Evolutionary conservation across 2,329 filamentous ascomycete genomes (phyloP).

Genomic region (Chaetomiaceae sp.): DNA sequence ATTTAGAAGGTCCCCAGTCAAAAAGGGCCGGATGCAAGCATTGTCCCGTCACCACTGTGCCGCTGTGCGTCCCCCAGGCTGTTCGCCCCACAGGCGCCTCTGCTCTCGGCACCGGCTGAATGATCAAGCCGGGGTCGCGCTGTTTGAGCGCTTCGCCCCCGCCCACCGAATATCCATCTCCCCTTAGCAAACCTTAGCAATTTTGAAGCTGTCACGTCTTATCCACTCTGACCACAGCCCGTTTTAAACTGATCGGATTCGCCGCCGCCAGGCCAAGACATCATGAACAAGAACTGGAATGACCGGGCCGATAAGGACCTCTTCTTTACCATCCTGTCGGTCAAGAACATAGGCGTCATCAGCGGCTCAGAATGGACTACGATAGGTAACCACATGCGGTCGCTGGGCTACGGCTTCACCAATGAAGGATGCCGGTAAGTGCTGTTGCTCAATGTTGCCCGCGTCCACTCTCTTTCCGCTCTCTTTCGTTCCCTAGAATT

Average conservation of each 20-base stretch:
- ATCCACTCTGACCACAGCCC: constrained; percentile 19
- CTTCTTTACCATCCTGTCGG: constrained; percentile 58
- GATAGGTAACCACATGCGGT: constrained; percentile 58
- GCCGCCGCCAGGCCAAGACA: constrained; percentile 25
- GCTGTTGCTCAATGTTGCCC: not conserved
- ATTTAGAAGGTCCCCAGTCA: constrained; percentile 6
- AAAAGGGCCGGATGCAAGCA: no score
- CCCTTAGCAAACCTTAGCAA: constrained; percentile 30
- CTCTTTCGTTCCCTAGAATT: no score
- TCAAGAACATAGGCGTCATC: constrained; percentile 61
- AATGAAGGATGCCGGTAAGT: constrained; percentile 62
- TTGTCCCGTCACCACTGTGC: no score
- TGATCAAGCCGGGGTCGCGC: constrained; percentile 16
- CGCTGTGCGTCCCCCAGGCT: no score
- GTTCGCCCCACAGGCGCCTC: no score
- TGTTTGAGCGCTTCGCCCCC: constrained; percentile 21
- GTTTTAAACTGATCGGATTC: not conserved
- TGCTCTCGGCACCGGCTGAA: constrained; percentile 17
- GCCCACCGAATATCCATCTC: constrained; percentile 22
- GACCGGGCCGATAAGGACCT: constrained; percentile 59
- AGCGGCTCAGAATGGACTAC: constrained; percentile 59
- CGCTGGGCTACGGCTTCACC: constrained; percentile 57
- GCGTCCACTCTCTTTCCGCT: not conserved
- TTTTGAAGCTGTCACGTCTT: constrained; percentile 19
- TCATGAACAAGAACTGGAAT: constrained; percentile 57